Evolutionary conservation across 192 early-diverging fungal species (phyloP), one percentile per base, ranked within the genome.

Genomic region (Linnemannia elongata): DNA sequence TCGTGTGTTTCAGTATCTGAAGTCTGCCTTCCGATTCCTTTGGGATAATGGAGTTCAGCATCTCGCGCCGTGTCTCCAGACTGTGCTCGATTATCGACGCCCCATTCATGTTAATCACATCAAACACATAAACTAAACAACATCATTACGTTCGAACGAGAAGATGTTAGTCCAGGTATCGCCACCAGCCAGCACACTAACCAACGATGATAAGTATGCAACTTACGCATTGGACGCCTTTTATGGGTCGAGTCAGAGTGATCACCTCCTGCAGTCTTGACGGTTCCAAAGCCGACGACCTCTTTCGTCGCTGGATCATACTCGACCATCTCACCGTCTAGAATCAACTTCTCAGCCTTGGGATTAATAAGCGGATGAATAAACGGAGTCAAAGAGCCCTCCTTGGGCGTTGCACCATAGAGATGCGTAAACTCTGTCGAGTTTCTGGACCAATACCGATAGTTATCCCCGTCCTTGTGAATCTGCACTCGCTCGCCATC

Each of bases 241-340:
- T 91, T 88, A 42, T 85, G 74, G 8, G 22, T 47, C 36, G 89
- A 85, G 22, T 44, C 66, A 1, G 90, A 82, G n/a, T 89, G 83
- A 76, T 90, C 87, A 42, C 89, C 87, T 54, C 92, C 92, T 4
- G 95, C 93, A 20, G 95, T 92, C 87, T 96, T 96, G 41, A 97
- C 88, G 4, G 90, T 91, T 41, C 96, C 96, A 90, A 97, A 97
- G 12, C 90, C 88, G 36, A 93, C 88, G 85, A 93, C 93, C 1
- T 87, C 71, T 39, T 93, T 91, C 13, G 89, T 89, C n/a, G 88
- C 87, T n/a, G 91, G 89, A 83, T 96, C 93, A 79, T 91, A 96
- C 17, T 92, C 94, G 45, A 96, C 82, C 93, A 97, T 93, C 87
- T 97, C 96, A 0, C 96, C 96, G 88, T 97, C 96, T 45, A 97